A percentile compares a stretch with the other conserved stretches of the same genome.
Conservation (phyloP, 1,284 basidiomycete genomes). For the Wallemia hederae region DNA sequence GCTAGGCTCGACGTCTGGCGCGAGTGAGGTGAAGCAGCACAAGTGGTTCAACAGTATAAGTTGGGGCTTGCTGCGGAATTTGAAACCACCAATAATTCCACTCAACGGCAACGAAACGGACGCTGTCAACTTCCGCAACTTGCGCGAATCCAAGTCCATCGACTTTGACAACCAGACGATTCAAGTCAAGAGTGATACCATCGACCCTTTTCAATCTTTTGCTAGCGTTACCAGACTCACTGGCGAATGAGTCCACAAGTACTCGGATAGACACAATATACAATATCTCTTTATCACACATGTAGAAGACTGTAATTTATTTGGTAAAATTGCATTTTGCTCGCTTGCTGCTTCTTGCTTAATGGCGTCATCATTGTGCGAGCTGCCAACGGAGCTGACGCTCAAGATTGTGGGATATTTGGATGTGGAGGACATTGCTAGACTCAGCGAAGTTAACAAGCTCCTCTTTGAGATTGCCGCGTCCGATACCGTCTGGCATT, state of each 20-base stretch:
- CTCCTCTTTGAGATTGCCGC: not conserved
- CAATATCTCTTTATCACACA: not conserved
- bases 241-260: not conserved
- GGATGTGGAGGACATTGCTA: not conserved
- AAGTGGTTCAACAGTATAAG: constrained; percentile 92
- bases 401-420: not conserved
- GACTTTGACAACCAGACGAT: constrained; percentile 35
- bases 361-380: not conserved
- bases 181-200: not conserved
- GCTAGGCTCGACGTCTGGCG: constrained; percentile 69
- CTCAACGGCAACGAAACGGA: constrained; percentile 19
- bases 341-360: too few relatives aligned
- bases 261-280: not conserved
- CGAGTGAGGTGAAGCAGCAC: constrained; percentile 94
- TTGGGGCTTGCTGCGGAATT: constrained; percentile 84
- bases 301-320: not conserved
- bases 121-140: constrained; percentile 62
- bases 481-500: not conserved
- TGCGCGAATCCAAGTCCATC: constrained; percentile 66
- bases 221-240: not conserved
- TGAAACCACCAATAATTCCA: constrained; percentile 54
- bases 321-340: too few relatives aligned
- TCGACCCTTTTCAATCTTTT: not conserved
- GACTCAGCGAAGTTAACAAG: not conserved
- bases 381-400: not conserved